Base-by-base conservation (phyloP, 2,329 filamentous ascomycete genomes). In the Apiospora kogelbergensis region DNA sequence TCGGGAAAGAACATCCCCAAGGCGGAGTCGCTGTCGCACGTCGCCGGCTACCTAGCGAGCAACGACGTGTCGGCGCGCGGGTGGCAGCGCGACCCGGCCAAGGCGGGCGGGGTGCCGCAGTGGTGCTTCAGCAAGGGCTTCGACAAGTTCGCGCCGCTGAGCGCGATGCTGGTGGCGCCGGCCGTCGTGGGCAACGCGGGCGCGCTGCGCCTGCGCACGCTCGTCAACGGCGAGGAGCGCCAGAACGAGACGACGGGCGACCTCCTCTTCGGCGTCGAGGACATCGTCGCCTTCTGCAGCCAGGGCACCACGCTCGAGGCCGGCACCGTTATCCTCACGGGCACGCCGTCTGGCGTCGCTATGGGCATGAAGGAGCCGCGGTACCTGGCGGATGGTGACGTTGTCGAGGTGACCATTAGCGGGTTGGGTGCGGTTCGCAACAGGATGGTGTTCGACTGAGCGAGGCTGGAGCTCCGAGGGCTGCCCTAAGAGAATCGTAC, bases 71-170 rank as follows among this genome's bases (percentile, higher is more conserved):
- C 84, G 0, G 81, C 82, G 0, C 82, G 87, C 0, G 86, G 86
- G 70, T 78, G 84, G 42, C 87, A 89, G 71, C 77, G 82, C 2
- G 86, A 86, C 0, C 86, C 86, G 0, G 80, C 77, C 0, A 37
- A 65, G 13, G 67, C 67, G 86, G 45, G 45, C 45, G 45, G 45
- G 9, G 45, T 24, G 7, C 45, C 45, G 45, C 87, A 89, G 73
- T 89, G 85, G 84, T 82, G 83, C 0, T 89, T 88, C 71, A 83
- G 80, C 20, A 89, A 89, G 72, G 84, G 85, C 0, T 89, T 89
- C 67, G 86, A 89, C 71, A 86, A 81, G 0, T 89, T 0, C 88
- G 87, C 0, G 68, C n/a, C n/a, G n/a, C n/a, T 89, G 0, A 87
- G 86, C 0, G 86, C 86, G 0, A 79, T 78, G 45, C 76, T 89